Evolutionary conservation across 192 early-diverging fungal genomes (phyloP).

Genomic region (Cetraspora pellucida): DNA sequence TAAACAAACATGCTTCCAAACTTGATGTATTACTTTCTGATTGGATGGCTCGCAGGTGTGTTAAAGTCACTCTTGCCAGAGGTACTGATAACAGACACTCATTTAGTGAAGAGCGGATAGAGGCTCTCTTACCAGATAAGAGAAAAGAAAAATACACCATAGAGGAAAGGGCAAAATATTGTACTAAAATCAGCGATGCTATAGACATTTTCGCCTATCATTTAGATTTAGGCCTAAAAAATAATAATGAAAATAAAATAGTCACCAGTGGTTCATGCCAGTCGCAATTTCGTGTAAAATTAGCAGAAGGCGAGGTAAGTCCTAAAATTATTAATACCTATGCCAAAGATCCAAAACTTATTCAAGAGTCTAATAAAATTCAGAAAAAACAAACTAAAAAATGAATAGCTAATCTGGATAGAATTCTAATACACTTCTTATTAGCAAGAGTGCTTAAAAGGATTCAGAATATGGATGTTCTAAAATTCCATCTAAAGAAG

Average conservation of each 20-base stretch:
- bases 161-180: not conserved
- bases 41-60: conserved; percentile 6
- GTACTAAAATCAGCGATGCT: not conserved
- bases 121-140: not conserved
- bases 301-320: no score
- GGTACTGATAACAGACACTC: no score
- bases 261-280: not conserved
- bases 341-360: no score
- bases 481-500: conserved; percentile 8
- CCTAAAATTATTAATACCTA: no score
- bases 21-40: not conserved
- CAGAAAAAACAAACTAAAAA: no score
- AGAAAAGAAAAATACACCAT: not conserved
- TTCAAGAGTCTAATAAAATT: no score
- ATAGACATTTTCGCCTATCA: not conserved
- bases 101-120: conserved; percentile 23
- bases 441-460: conserved; percentile 5
- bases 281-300: conserved; percentile 8
- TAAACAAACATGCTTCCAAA: not conserved
- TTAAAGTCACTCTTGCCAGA: not conserved
- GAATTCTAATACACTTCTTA: conserved; percentile 13
- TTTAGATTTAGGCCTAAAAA: not conserved
- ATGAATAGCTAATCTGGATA: not conserved
- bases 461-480: conserved; percentile 20
- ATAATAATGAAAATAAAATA: not conserved